Percentiles rank a stretch among this genome's conserved stretches.
These are phyloP conservation scores for Arabis alpina DNA, from an alignment of 345 rosid species.

Conservation along the genomic window DNA sequence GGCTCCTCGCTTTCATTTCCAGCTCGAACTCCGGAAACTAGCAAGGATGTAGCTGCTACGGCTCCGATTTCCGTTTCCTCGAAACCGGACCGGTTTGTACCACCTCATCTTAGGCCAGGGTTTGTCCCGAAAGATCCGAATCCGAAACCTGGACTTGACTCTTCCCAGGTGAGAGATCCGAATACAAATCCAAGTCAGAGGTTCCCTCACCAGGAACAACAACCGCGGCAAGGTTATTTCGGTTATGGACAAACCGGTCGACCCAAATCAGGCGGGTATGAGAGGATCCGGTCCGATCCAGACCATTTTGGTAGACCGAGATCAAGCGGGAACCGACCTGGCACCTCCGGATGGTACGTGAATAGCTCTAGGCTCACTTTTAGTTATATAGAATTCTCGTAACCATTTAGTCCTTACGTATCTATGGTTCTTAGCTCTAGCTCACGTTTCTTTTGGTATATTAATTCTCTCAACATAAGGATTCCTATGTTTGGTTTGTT, in stretches of 20 bases:
- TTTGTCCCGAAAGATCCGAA: conserved; percentile 61
- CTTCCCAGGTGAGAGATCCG: conserved; percentile 22
- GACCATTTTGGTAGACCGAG: conserved; percentile 51
- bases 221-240: conserved; percentile 42
- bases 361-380: background rate
- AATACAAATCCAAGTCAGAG: conserved; percentile 18
- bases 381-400: background rate
- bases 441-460: background rate
- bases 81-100: conserved; percentile 67
- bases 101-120: conserved; percentile 97
- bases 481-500: background rate
- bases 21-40: conserved; percentile 36
- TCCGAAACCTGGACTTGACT: conserved; percentile 44
- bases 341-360: conserved; percentile 69
- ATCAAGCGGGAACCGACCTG: conserved; percentile 69
- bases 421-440: conserved; percentile 3
- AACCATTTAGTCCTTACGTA: background rate
- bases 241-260: conserved; percentile 63
- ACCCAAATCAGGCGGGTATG: conserved; percentile 74
- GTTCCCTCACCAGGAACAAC: conserved; percentile 35
- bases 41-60: conserved; percentile 31
- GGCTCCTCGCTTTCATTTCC: conserved; percentile 43
- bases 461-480: no score
- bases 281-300: conserved; percentile 54
- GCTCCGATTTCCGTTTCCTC: conserved; percentile 38